Evolutionary conservation across 352 stramenopile species (phyloP), one percentile per base, ranked within the genome.

Genomic region (Pilasporangium apinafurcum): DNA sequence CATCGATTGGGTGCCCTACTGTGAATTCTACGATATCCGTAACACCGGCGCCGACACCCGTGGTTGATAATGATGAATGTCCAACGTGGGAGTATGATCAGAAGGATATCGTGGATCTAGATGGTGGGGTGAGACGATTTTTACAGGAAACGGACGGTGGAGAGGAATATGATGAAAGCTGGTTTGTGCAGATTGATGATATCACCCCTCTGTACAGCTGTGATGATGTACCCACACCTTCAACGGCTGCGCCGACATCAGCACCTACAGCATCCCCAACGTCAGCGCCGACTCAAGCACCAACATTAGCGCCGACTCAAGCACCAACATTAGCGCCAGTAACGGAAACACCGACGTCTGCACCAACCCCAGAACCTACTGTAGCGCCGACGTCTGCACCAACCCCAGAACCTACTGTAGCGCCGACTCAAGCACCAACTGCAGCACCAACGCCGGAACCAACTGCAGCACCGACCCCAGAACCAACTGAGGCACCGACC

Each of bases 171-270:
- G 46, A 68, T 13, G 16, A 56, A 6, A 35, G 29, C n/a, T 76
- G 65, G 65, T 72, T 76, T 38, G 39, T 48, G n/a, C 37, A 72
- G 35, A 62, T 59, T 8, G 63, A 30, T 8, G 18, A 36, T 18
- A 38, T 50, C 3, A 41, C 40, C n/a, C 26, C 58, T 5, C 32
- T 59, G 10, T 22, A 30, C 5, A 20, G 24, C 8, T 62, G 48
- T 29, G 31, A 38, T 20, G 24, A 37, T 12, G 49, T 13, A 2
- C 20, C 18, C 3, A 34, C 35, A 13, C 26, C 48, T 10, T n/a
- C 37, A 4, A 2, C 31, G 17, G 27, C 27, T 8, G 25, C 32
- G 9, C 7, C 28, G 13, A 7, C 5, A 22, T n/a, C 13, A n/a
- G 8, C 1, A 13, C 24, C n/a, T n/a, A n/a, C n/a, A n/a, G n/a